These are phyloP conservation scores for Brassica rapa DNA, from an alignment of 345 rosid genomes.

Conservation along the genomic window DNA sequence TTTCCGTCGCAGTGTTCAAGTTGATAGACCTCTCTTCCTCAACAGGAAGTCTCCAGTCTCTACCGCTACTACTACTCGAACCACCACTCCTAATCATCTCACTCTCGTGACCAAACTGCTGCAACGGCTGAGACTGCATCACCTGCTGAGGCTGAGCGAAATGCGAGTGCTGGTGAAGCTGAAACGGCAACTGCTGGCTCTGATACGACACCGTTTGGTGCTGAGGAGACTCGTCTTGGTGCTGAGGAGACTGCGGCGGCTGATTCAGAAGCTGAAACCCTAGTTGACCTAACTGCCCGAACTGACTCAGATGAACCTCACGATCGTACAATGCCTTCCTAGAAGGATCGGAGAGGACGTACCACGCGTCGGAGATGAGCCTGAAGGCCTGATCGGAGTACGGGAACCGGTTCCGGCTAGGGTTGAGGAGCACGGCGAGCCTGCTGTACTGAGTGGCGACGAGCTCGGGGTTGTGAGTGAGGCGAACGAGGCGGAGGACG, in stretches of 20 bases:
- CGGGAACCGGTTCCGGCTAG: constrained; percentile 57
- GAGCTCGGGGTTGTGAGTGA: constrained; percentile 64
- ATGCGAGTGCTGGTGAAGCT: constrained; percentile 33
- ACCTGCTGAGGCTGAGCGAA: constrained; percentile 18
- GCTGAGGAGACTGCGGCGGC: constrained; percentile 23
- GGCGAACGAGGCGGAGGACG: constrained; percentile 69
- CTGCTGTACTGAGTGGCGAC: constrained; percentile 76
- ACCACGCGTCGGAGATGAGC: constrained; percentile 84
- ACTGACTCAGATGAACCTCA: constrained; percentile 65
- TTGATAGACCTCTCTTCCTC: constrained; percentile 35
- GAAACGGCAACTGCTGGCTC: constrained; percentile 36
- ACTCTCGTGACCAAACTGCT: constrained; percentile 38
- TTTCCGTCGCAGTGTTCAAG: constrained; percentile 39
- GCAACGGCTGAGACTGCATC: constrained; percentile 21
- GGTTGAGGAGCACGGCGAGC: constrained; percentile 65
- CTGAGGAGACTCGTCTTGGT: constrained; percentile 12
- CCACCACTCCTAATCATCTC: constrained; percentile 29
- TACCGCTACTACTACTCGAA: constrained; percentile 26
- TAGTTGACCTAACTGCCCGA: constrained; percentile 47
- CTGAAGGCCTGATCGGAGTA: constrained; percentile 69
- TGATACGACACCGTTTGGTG: constrained; percentile 26
- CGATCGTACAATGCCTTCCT: constrained; percentile 71
- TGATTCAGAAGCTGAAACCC: constrained; percentile 44
- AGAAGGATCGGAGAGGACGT: constrained; percentile 61
- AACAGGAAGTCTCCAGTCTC: constrained; percentile 23